These are phyloP conservation scores for Heracleum sosnowskyi DNA, from an alignment of 129 eudicot species.

Conservation along the genomic window DNA sequence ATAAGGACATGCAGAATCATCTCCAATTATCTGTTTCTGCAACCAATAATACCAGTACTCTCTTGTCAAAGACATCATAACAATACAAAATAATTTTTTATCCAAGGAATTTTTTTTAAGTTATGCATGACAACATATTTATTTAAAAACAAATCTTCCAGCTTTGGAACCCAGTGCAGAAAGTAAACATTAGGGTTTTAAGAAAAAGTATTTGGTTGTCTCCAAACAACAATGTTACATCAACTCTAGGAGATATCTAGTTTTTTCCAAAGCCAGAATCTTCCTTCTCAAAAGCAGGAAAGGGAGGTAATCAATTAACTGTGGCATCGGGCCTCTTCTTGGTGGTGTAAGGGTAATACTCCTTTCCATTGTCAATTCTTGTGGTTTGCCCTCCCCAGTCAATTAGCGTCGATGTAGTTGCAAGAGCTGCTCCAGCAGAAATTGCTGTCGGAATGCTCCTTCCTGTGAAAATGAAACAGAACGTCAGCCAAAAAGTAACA, in stretches of 20 bases:
- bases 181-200: conserved; percentile 8
- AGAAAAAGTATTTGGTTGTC: background rate
- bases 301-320: conserved; percentile 25
- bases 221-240: conserved; percentile 26
- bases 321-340: conserved; percentile 63
- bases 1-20: background rate
- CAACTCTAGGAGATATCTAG: conserved; percentile 15
- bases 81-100: background rate
- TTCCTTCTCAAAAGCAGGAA: conserved; percentile 9
- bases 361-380: conserved; percentile 76
- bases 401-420: conserved; percentile 62
- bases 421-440: conserved; percentile 93
- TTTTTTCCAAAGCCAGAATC: conserved; percentile 7
- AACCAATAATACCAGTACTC: background rate
- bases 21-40: background rate
- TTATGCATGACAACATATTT: conserved; percentile 3
- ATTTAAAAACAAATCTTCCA: background rate
- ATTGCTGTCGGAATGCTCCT: conserved; percentile 72
- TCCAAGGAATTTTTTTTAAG: background rate
- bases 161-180: background rate
- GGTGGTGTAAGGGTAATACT: conserved; percentile 82
- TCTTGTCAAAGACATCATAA: background rate
- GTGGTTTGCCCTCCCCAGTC: conserved; percentile 87
- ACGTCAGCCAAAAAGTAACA: background rate
- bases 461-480: conserved; percentile 27